These are phyloP conservation scores for Pythium utonaiense DNA, from an alignment of 352 stramenopile genomes.

Conservation along the genomic window DNA sequence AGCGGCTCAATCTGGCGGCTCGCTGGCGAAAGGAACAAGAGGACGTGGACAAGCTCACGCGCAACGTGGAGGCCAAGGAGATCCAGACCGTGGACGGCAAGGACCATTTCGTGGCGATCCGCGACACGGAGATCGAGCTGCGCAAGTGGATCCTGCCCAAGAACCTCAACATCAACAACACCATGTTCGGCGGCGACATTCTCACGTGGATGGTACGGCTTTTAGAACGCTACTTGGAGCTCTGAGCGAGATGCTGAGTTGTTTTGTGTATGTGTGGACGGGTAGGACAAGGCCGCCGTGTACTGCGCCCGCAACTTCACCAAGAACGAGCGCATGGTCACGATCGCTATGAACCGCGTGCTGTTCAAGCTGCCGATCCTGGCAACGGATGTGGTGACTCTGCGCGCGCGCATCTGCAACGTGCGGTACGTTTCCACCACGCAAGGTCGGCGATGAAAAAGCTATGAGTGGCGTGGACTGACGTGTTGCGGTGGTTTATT, in stretches of 20 bases:
- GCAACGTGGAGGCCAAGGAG: constrained; percentile 7
- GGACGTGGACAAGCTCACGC: constrained; percentile 20
- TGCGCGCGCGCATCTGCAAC: constrained; percentile 56
- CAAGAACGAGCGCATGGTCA: constrained; percentile 76
- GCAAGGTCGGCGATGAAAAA: background rate
- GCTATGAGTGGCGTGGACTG: background rate
- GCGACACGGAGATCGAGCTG: constrained; percentile 62
- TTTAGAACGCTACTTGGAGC: too few relatives aligned
- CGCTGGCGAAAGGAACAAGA: constrained; percentile 29
- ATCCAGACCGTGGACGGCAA: constrained; percentile 20
- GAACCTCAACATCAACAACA: constrained; percentile 70
- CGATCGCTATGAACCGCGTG: constrained; percentile 72
- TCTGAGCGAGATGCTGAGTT: background rate
- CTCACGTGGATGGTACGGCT: constrained; percentile 60
- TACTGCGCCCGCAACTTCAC: constrained; percentile 72
- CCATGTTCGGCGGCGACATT: constrained; percentile 64
- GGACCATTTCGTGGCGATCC: constrained; percentile 27
- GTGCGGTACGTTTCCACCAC: constrained; percentile 40
- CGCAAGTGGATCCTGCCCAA: constrained; percentile 68
- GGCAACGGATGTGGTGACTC: constrained; percentile 49
- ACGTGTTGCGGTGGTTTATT: background rate
- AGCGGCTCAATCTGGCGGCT: constrained; percentile 18
- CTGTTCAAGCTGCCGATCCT: constrained; percentile 68
- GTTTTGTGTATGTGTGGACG: background rate
- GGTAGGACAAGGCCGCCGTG: constrained; percentile 52